Percentiles rank a stretch among this genome's conserved stretches.
Evolutionary conservation across 148 eudicot species (phyloP).

Genomic region (Arbutus unedo): DNA sequence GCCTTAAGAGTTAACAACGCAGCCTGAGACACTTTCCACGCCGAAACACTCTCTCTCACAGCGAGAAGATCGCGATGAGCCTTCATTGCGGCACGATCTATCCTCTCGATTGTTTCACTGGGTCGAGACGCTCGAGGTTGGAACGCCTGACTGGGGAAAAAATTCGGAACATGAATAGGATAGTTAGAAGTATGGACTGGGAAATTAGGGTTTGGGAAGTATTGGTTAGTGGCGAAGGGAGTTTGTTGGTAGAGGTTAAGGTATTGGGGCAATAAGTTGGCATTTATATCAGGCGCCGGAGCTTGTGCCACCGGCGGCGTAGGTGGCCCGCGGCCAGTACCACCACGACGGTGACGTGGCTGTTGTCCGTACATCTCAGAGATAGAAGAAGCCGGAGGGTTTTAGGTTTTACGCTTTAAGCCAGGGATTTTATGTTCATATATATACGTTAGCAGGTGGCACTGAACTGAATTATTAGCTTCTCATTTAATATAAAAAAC

Average conservation of each 20-base stretch:
- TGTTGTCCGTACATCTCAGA: conserved; percentile 37
- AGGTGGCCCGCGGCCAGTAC: conserved; percentile 8
- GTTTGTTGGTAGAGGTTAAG: conserved; percentile 18
- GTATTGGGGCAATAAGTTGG: conserved; percentile 24
- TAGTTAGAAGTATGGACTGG: conserved; percentile 14
- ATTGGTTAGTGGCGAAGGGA: background rate
- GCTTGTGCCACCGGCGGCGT: conserved; percentile 26
- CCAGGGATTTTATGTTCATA: background rate
- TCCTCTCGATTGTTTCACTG: conserved; percentile 29
- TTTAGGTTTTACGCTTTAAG: background rate
- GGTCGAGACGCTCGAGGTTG: background rate
- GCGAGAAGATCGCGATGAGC: conserved; percentile 36
- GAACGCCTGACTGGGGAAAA: background rate
- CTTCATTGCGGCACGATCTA: conserved; percentile 45
- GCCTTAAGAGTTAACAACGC: conserved; percentile 46
- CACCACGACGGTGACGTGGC: conserved; percentile 18
- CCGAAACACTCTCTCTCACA: conserved; percentile 51
- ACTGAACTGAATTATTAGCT: too few relatives aligned
- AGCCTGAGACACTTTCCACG: conserved; percentile 66
- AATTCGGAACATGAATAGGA: background rate
- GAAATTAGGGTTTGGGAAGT: conserved; percentile 24
- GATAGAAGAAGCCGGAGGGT: background rate
- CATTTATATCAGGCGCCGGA: conserved; percentile 11
- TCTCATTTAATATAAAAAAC: too few relatives aligned
- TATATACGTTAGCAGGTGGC: background rate